phyloP scores from a whole-genome alignment of 1,284 basidiomycete genomes.

The Retiboletus flavoniger region DNA sequence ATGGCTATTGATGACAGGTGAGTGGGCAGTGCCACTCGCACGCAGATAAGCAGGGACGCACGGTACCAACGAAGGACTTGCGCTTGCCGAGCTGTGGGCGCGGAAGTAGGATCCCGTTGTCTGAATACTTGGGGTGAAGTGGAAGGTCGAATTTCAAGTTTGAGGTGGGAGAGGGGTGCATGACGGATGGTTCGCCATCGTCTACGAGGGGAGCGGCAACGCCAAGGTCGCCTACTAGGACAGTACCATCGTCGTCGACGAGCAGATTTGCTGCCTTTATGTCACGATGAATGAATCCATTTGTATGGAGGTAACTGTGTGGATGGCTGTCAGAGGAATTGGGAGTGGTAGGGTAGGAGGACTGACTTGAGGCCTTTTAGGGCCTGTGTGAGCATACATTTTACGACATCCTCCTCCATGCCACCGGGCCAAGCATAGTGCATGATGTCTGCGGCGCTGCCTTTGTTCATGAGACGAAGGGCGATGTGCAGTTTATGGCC shows the following conservation, averaged over 20 bases:
- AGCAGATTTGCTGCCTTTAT: conserved; percentile 89
- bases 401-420: conserved; percentile 83
- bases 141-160: conserved; percentile 37
- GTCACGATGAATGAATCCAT: conserved; percentile 88
- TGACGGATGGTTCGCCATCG: conserved; percentile 44
- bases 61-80: conserved; percentile 88
- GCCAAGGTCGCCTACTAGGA: conserved; percentile 84
- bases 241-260: conserved; percentile 85
- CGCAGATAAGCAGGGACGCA: conserved; percentile 35
- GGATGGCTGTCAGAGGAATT: conserved; percentile 2
- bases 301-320: conserved; percentile 77
- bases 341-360: background rate
- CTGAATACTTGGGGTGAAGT: conserved; percentile 15
- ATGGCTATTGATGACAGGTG: conserved; percentile 51
- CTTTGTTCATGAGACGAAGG: conserved; percentile 85
- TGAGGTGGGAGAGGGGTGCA: conserved; percentile 26
- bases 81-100: conserved; percentile 61
- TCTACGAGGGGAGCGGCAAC: conserved; percentile 80
- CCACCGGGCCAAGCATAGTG: conserved; percentile 81
- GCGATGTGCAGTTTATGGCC: conserved; percentile 85
- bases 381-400: conserved; percentile 80
- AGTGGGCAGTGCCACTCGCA: background rate
- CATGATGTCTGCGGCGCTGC: conserved; percentile 86
- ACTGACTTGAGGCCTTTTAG: conserved; percentile 79
- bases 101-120: background rate